Conservation (phyloP, 164 flowering plant genomes). For the Sextonia rubra region DNA sequence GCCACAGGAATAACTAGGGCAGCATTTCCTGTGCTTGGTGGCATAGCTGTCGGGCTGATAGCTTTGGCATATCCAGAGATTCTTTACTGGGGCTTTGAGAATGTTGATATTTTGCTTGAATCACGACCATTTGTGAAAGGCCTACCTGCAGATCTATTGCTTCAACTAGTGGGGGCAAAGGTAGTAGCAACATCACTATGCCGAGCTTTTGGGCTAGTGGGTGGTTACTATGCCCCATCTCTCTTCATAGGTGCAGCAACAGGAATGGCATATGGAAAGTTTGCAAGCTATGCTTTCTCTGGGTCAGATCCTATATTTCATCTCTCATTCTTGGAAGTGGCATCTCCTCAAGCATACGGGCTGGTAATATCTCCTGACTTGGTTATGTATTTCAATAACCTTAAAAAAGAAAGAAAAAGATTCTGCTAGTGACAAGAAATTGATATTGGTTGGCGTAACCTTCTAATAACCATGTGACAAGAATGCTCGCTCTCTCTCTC, state of each 20-base stretch:
- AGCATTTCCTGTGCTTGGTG: constrained; percentile 65
- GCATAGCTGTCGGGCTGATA: constrained; percentile 69
- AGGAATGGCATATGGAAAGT: constrained; percentile 92
- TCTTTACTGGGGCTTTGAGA: constrained; percentile 94
- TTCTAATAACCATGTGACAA: background rate
- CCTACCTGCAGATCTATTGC: constrained; percentile 59
- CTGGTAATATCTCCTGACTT: constrained; percentile 50
- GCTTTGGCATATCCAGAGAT: constrained; percentile 90
- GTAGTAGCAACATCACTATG: constrained; percentile 78
- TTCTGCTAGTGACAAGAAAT: background rate
- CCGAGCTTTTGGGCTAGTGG: constrained; percentile 89
- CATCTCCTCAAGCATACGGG: constrained; percentile 96
- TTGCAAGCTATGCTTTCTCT: constrained; percentile 42
- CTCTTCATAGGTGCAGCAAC: constrained; percentile 96
- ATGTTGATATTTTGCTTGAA: constrained; percentile 82
- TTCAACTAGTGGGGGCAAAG: constrained; percentile 78
- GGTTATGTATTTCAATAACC: background rate
- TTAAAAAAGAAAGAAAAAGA: background rate
- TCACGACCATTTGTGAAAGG: constrained; percentile 69
- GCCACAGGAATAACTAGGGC: constrained; percentile 52
- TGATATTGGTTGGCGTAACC: background rate
- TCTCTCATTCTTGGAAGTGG: constrained; percentile 78
- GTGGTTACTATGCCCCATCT: constrained; percentile 96
- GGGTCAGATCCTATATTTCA: constrained; percentile 47
- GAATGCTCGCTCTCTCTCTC: background rate